Base-by-base conservation (phyloP, 169 alveolate genomes). In the Eimeria necatrix region DNA sequence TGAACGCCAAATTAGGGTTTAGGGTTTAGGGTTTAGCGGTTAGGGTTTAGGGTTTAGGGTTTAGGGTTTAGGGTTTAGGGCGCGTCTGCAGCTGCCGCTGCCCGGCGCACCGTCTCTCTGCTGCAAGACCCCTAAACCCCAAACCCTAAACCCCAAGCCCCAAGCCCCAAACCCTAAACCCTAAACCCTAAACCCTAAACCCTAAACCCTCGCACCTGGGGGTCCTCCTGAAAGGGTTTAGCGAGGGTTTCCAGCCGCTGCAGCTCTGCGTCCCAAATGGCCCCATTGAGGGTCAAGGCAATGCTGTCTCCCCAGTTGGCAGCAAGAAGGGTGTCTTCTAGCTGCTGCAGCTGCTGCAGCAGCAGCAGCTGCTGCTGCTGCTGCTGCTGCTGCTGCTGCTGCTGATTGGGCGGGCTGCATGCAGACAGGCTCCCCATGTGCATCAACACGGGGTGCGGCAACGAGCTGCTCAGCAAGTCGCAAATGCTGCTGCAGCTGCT, bases 241-340 rank as follows among this genome's bases (percentile, higher is more conserved):
- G 60, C 3, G 26, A 24, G 41, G 26, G 60, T 22, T n/a, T 84
- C 81, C 10, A 84, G 53, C 7, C 74, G 48, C 56, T 48, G 68
- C 4, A 84, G 80, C 56, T 84, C 92, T 18, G 76, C 76, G 3
- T 84, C 92, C 92, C 71, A 51, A 5, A 84, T 14, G 20, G 92
- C 68, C 22, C 68, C 68, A 26, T 81, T 46, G 7, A 81, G 41
- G 14, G 16, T 59, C n/a, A 81, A 24, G 16, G 26, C 48, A 20
- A 52, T 10, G 73, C 51, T 53, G 90, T 81, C 90, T n/a, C 90
- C 90, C 90, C 90, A 81, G 48, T 81, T 81, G 26, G 81, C 41
- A 32, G 81, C 81, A 71, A 71, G 81, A 4, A 32, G 22, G 5
- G 7, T 71, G 16, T 71, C 81, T 71, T 71, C 81, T 12, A 71